Conservation (phyloP, 495 filamentous ascomycete species). For the Chaetomium cochliodes region DNA sequence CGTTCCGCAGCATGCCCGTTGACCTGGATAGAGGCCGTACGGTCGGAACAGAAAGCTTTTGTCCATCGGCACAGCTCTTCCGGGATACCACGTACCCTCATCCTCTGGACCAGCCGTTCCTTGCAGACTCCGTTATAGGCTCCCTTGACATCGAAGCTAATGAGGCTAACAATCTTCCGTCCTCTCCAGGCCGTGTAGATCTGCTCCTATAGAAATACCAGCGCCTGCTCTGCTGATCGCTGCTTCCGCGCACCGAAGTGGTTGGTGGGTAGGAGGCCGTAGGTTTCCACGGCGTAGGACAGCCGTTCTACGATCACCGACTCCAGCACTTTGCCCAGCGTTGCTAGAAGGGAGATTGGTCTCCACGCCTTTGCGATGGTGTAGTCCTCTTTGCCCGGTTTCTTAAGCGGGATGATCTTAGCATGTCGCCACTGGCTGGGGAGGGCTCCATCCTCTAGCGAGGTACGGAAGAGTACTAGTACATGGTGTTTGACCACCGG, state of each 20-base stretch:
- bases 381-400: conserved; percentile 14
- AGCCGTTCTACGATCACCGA: conserved; percentile 2
- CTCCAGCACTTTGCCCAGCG: neutral
- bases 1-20: neutral
- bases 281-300: neutral
- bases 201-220: conserved; percentile 11
- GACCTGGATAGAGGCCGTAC: neutral
- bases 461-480: conserved; percentile 8
- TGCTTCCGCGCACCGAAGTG: neutral
- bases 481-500: conserved; percentile 10
- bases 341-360: conserved; percentile 1
- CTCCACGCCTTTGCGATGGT: conserved; percentile 12
- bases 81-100: conserved; percentile 11
- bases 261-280: neutral
- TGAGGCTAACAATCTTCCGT: conserved; percentile 11
- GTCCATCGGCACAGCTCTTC: conserved; percentile 6
- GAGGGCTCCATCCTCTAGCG: conserved; percentile 8
- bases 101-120: conserved; percentile 3
- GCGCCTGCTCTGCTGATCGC: conserved; percentile 6
- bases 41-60: neutral
- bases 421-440: conserved; percentile 6
- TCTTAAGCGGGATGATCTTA: conserved; percentile 8
- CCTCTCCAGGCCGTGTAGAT: conserved; percentile 17
- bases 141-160: conserved; percentile 18
- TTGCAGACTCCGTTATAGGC: conserved; percentile 16